These are phyloP conservation scores for Tuctoria greenei DNA, from an alignment of 176 grass and related monocot genomes.

Conservation along the genomic window DNA sequence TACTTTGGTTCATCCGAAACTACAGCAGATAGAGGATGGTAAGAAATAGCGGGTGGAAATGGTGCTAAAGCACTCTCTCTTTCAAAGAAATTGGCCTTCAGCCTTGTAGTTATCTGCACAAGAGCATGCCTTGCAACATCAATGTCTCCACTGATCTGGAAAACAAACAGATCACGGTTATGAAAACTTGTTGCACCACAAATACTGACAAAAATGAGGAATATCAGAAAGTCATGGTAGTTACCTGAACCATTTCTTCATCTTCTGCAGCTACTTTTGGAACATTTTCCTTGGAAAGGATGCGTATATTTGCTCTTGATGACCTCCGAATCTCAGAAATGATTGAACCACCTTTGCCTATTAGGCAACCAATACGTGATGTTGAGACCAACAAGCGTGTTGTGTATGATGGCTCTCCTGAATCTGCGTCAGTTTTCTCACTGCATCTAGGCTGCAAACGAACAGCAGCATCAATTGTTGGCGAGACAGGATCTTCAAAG, in stretches of 20 bases:
- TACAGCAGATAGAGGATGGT: conserved; percentile 59
- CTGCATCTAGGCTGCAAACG: conserved; percentile 90
- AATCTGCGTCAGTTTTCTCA: conserved; percentile 79
- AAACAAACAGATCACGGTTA: not conserved
- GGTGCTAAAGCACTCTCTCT: conserved; percentile 74
- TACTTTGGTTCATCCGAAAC: conserved; percentile 74
- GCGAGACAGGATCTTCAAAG: conserved; percentile 90
- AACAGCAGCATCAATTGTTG: conserved; percentile 84
- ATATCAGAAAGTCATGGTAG: conserved; percentile 23
- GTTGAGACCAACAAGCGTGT: conserved; percentile 88
- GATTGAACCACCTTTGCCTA: conserved; percentile 95
- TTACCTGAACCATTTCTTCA: conserved; percentile 99
- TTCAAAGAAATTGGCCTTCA: conserved; percentile 99
- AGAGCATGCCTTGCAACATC: conserved; percentile 82
- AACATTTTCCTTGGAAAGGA: conserved; percentile 96
- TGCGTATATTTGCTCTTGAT: conserved; percentile 82
- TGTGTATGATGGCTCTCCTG: conserved; percentile 63
- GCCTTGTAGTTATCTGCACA: conserved; percentile 79
- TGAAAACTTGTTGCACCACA: conserved; percentile 13
- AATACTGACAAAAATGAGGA: conserved; percentile 8
- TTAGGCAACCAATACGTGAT: conserved; percentile 91
- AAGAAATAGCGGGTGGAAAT: conserved; percentile 56
- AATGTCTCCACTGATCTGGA: conserved; percentile 84
- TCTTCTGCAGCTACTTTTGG: conserved; percentile 92
- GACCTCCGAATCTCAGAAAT: conserved; percentile 86